Evolutionary conservation across 306 rosid species (phyloP).

Genomic region (Phaseolus lunatus): DNA sequence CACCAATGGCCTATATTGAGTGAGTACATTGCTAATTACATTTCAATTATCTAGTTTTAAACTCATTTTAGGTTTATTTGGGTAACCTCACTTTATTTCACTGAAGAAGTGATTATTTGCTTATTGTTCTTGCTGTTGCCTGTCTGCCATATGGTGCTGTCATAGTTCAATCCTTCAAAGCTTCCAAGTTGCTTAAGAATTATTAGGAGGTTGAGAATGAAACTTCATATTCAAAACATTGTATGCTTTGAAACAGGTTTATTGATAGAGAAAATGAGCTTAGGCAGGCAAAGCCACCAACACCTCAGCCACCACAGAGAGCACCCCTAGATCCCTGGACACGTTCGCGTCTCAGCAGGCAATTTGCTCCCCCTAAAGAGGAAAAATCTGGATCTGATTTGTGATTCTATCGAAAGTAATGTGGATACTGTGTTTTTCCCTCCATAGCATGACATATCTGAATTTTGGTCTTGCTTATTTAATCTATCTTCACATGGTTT

Average conservation of each 20-base stretch:
- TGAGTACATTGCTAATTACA: slow-evolving; percentile 63
- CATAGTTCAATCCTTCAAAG: not conserved
- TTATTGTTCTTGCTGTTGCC: slow-evolving; percentile 27
- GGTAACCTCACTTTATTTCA: not conserved
- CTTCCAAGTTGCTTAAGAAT: slow-evolving; percentile 8
- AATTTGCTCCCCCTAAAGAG: slow-evolving; percentile 84
- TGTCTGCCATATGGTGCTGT: slow-evolving; percentile 1
- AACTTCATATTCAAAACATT: not conserved
- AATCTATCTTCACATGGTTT: slow-evolving; percentile 11
- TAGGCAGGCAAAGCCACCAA: slow-evolving; percentile 82
- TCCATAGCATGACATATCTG: slow-evolving; percentile 17
- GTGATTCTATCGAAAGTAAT: slow-evolving; percentile 45
- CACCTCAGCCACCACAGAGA: slow-evolving; percentile 80
- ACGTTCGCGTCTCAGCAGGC: slow-evolving; percentile 73
- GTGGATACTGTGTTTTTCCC: not conserved
- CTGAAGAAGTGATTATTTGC: not conserved
- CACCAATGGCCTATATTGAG: slow-evolving; percentile 99
- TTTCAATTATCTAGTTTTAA: slow-evolving; percentile 34
- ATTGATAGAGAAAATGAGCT: slow-evolving; percentile 86
- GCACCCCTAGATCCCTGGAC: slow-evolving; percentile 91
- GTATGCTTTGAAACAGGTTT: slow-evolving; percentile 62
- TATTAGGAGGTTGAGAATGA: slow-evolving; percentile 28
- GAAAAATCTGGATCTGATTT: slow-evolving; percentile 59
- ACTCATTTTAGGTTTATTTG: not conserved
- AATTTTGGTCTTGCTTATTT: slow-evolving; percentile 33